These are phyloP conservation scores for Fusarium sp. DNA, from an alignment of 2,329 filamentous ascomycete species.

Conservation along the genomic window DNA sequence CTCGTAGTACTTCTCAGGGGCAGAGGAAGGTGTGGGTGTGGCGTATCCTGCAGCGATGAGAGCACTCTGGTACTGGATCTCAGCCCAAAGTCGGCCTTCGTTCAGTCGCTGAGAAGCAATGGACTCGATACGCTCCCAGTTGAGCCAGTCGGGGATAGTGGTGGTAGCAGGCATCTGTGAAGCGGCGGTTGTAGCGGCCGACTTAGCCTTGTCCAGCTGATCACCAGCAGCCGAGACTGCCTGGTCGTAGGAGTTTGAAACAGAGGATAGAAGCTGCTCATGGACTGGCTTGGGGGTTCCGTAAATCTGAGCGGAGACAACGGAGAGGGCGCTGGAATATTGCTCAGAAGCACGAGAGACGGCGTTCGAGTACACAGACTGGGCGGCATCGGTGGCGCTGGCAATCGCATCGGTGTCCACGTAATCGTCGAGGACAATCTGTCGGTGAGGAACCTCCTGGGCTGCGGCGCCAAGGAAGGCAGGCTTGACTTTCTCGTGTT, in stretches of 20 bases:
- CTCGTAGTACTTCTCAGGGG: constrained; percentile 68
- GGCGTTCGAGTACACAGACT: constrained; percentile 73
- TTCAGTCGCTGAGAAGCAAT: constrained; percentile 77
- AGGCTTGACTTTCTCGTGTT: constrained; percentile 56
- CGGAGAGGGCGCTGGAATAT: constrained; percentile 75
- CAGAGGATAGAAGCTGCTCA: constrained; percentile 75
- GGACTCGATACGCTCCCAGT: constrained; percentile 66
- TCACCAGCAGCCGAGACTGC: constrained; percentile 72
- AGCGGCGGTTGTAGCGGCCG: constrained; percentile 62
- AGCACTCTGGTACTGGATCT: constrained; percentile 76
- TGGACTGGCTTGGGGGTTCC: constrained; percentile 77
- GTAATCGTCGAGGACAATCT: constrained; percentile 64
- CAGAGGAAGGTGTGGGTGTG: constrained; percentile 61
- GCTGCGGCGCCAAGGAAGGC: constrained; percentile 64
- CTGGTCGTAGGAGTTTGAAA: constrained; percentile 75
- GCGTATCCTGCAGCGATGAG: constrained; percentile 73
- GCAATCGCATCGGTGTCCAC: constrained; percentile 52
- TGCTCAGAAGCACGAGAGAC: constrained; percentile 74
- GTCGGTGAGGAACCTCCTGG: constrained; percentile 60
- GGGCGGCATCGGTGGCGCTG: constrained; percentile 59
- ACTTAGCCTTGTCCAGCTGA: constrained; percentile 66
- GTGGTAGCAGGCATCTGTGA: constrained; percentile 62
- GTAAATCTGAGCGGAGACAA: constrained; percentile 74
- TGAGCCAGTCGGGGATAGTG: constrained; percentile 55
- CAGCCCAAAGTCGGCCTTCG: constrained; percentile 77